phyloP scores from a whole-genome alignment of 306 rosid genomes.

The Vachellia collinsii region DNA sequence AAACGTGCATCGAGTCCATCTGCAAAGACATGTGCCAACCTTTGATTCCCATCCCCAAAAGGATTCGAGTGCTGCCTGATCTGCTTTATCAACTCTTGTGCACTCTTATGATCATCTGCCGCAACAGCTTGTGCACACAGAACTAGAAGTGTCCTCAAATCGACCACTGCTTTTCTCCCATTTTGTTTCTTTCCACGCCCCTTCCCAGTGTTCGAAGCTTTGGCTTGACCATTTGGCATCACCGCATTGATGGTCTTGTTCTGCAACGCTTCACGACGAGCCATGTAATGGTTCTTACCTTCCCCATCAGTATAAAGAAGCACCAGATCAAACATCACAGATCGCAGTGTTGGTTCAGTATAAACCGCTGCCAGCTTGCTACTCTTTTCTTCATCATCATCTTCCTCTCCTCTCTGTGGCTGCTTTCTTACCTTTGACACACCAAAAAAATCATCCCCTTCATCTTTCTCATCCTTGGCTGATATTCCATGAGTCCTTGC shows the following conservation, averaged over 20 bases:
- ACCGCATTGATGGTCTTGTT: slow-evolving; percentile 38
- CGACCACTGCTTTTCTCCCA: slow-evolving; percentile 74
- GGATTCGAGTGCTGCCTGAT: slow-evolving; percentile 74
- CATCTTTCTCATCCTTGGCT: slow-evolving; percentile 60
- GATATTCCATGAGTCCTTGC: slow-evolving; percentile 32
- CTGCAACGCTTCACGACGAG: slow-evolving; percentile 68
- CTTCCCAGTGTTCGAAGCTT: slow-evolving; percentile 51
- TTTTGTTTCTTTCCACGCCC: slow-evolving; percentile 75
- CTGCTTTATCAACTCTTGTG: slow-evolving; percentile 70
- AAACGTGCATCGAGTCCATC: slow-evolving; percentile 96
- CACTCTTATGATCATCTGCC: slow-evolving; percentile 78
- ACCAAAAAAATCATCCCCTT: slow-evolving; percentile 28
- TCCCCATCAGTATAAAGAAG: slow-evolving; percentile 63
- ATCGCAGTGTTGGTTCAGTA: slow-evolving; percentile 63
- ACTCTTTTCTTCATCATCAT: slow-evolving; percentile 61
- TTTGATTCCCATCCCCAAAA: slow-evolving; percentile 89
- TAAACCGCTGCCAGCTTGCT: slow-evolving; percentile 77
- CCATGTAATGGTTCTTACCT: slow-evolving; percentile 47
- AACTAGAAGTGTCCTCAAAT: slow-evolving; percentile 81
- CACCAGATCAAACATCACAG: slow-evolving; percentile 64
- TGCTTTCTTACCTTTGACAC: slow-evolving; percentile 67
- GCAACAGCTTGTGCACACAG: slow-evolving; percentile 94
- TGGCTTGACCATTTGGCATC: slow-evolving; percentile 53
- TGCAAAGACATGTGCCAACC: slow-evolving; percentile 83
- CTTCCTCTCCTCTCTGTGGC: slow-evolving; percentile 52